Conservation (phyloP, 495 filamentous ascomycete genomes). For the Stereocaulon alpinum region DNA sequence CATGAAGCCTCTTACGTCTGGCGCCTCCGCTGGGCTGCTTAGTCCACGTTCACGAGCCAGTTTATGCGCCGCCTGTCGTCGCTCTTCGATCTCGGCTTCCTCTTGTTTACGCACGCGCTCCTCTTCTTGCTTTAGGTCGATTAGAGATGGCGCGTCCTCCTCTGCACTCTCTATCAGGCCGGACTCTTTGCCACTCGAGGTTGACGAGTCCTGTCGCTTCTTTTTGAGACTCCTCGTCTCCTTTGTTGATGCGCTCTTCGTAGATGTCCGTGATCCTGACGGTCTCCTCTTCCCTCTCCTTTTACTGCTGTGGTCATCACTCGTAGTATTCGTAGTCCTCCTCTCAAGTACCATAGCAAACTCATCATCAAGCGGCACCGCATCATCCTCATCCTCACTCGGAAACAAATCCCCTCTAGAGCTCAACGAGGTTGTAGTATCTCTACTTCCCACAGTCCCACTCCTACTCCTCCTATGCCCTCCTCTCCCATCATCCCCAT, state of each 20-base stretch:
- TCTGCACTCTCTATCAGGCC: slow-evolving; percentile 23
- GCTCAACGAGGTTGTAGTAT: slow-evolving; percentile 78
- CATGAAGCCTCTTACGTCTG: not conserved
- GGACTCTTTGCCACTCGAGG: slow-evolving; percentile 14
- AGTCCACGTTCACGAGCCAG: slow-evolving; percentile 65
- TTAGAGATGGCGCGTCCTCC: slow-evolving; percentile 44
- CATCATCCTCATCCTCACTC: slow-evolving; percentile 84
- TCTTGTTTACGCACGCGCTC: slow-evolving; percentile 56
- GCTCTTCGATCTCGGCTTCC: slow-evolving; percentile 56
- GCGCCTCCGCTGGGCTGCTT: slow-evolving; percentile 21
- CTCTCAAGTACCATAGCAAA: slow-evolving; percentile 71
- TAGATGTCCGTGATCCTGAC: slow-evolving; percentile 43
- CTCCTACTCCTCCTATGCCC: slow-evolving; percentile 58
- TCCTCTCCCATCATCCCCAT: slow-evolving; percentile 37
- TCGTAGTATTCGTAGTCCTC: slow-evolving; percentile 46
- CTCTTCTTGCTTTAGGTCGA: slow-evolving; percentile 70
- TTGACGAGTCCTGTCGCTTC: slow-evolving; percentile 28
- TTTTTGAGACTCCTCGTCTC: slow-evolving; percentile 31
- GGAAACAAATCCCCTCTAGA: slow-evolving; percentile 92
- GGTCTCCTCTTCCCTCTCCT: slow-evolving; percentile 55
- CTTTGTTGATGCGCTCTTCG: slow-evolving; percentile 46
- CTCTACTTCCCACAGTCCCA: slow-evolving; percentile 67
- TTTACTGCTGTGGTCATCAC: slow-evolving; percentile 62
- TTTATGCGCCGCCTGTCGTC: slow-evolving; percentile 58
- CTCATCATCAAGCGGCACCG: slow-evolving; percentile 86